Percentiles rank a stretch among this genome's conserved stretches.
Evolutionary conservation across 2,329 filamentous ascomycete genomes (phyloP).

Genomic region (Pyrenophora seminiperda): DNA sequence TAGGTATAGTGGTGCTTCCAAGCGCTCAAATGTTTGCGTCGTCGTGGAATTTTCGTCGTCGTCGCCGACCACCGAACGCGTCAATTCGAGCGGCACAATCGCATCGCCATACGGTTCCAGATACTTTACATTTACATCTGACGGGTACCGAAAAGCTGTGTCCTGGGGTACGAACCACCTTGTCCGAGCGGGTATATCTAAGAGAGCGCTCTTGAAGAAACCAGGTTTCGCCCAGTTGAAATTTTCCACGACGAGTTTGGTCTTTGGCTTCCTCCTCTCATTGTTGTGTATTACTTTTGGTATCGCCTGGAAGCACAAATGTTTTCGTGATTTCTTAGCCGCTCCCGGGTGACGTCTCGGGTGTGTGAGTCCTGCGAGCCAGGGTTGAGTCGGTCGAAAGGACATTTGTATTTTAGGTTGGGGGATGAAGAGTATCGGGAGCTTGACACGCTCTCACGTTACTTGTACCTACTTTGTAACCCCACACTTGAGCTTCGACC

Average conservation of each 20-base stretch:
- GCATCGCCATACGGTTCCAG: slow-evolving; percentile 52
- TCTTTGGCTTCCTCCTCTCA: background rate
- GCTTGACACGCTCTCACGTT: slow-evolving; percentile 31
- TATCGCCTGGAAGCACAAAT: background rate
- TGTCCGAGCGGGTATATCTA: slow-evolving; percentile 32
- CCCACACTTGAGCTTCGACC: slow-evolving; percentile 13
- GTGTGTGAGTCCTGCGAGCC: no score
- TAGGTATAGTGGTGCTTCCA: slow-evolving; percentile 67
- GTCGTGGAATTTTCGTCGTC: background rate
- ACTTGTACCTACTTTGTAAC: slow-evolving; percentile 10
- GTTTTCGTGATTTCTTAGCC: no score
- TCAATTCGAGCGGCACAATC: slow-evolving; percentile 65
- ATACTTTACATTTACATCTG: slow-evolving; percentile 32
- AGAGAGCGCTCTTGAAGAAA: slow-evolving; percentile 31
- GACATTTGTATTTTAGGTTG: background rate
- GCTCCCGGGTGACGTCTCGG: no score
- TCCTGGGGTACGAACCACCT: slow-evolving; percentile 37
- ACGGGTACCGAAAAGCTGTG: slow-evolving; percentile 2
- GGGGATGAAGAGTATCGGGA: background rate
- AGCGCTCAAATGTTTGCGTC: slow-evolving; percentile 59
- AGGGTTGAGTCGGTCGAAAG: no score
- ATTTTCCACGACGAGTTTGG: slow-evolving; percentile 10
- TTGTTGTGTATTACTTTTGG: no score
- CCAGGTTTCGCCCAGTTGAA: slow-evolving; percentile 29
- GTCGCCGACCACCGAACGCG: slow-evolving; percentile 27